A percentile compares a stretch with the other conserved stretches of the same genome.
Conservation (phyloP, 306 rosid species). For the Abrus precatorius region DNA sequence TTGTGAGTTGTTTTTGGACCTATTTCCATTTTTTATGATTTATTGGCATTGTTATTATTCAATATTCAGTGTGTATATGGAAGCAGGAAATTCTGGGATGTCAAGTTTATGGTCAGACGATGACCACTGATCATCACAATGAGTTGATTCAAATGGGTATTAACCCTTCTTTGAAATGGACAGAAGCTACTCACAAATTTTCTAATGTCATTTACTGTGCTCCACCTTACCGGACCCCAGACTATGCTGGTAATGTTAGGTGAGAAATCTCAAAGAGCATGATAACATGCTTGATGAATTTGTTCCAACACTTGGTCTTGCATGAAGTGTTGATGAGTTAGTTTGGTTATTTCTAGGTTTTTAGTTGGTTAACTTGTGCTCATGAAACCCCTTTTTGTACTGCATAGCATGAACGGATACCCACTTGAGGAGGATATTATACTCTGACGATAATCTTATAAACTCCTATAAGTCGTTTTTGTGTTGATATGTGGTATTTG, state of each 20-base stretch:
- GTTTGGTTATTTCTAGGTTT: constrained; percentile 21
- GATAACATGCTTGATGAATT: not conserved
- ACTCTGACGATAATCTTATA: not conserved
- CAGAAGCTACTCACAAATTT: constrained; percentile 57
- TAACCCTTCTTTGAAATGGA: constrained; percentile 78
- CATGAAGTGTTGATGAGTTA: constrained; percentile 20
- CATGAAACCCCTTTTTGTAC: constrained; percentile 3
- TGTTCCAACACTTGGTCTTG: constrained; percentile 11
- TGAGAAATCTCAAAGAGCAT: constrained; percentile 43
- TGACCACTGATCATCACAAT: constrained; percentile 80
- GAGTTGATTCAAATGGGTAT: constrained; percentile 81
- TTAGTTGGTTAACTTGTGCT: constrained; percentile 10
- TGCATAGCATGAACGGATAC: not conserved
- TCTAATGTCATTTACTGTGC: constrained; percentile 88
- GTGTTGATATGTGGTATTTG: not conserved
- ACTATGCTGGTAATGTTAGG: constrained; percentile 85
- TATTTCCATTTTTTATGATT: not conserved
- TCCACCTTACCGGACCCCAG: constrained; percentile 81
- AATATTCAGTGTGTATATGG: constrained; percentile 25
- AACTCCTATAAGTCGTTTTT: constrained; percentile 3
- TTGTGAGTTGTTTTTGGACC: not conserved
- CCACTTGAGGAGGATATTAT: not conserved
- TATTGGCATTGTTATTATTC: constrained; percentile 26
- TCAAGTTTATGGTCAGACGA: constrained; percentile 86
- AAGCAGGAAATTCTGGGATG: constrained; percentile 78